Percentiles rank a stretch among this genome's conserved stretches.
Conservation (phyloP, 2,329 filamentous ascomycete species). For the Cercospora beticola region DNA sequence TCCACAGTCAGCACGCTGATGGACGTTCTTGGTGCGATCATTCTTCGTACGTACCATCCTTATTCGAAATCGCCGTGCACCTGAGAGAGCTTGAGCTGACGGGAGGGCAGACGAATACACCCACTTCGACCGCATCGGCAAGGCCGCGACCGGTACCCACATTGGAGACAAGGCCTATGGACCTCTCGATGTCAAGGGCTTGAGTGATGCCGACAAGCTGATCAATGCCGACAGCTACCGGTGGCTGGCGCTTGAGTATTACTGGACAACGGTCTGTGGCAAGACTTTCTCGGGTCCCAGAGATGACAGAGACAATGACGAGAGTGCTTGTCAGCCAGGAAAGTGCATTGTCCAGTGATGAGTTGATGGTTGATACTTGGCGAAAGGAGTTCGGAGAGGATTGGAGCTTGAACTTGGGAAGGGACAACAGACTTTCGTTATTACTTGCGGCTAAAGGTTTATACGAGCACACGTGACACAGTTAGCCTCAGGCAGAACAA, state of each 20-base stretch:
- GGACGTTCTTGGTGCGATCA: not conserved
- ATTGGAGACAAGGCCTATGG: not conserved
- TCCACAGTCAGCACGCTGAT: not conserved
- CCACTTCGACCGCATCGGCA: not conserved
- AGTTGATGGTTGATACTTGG: not conserved
- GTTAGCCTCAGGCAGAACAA: not conserved
- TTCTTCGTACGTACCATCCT: not conserved
- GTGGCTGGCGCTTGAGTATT: not conserved
- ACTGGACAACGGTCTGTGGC: not conserved
- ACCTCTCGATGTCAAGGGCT: not conserved
- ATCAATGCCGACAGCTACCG: not conserved
- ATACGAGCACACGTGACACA: not conserved
- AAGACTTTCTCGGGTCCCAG: not conserved
- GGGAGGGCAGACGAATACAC: not conserved
- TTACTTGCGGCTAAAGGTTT: not conserved
- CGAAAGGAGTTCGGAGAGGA: not conserved
- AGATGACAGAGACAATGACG: not conserved
- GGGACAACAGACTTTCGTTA: not conserved
- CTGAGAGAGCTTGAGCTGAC: not conserved
- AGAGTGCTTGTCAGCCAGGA: not conserved
- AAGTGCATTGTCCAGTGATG: not conserved
- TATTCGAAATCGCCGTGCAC: not conserved
- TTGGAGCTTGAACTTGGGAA: too few species aligned
- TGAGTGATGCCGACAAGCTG: not conserved
- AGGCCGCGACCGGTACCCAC: not conserved